Evolutionary conservation across 768 basidiomycete species (phyloP), one percentile per base, ranked within the genome.

Genomic region (Podaxis sp.): DNA sequence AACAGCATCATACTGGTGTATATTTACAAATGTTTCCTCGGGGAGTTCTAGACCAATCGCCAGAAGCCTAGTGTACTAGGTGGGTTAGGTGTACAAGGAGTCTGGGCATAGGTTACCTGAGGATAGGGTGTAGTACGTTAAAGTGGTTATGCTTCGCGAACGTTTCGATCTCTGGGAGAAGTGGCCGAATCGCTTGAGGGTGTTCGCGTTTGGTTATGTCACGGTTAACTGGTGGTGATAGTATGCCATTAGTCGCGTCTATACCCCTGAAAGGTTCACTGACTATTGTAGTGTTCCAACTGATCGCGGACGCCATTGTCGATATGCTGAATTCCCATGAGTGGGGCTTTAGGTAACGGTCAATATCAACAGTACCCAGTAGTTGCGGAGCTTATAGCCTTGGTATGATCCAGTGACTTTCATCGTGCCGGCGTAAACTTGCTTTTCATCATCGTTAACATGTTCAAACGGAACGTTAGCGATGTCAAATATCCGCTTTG

Each of bases 231-330:
- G n/a, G 5, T 26, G 2, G 57, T 49, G 44, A 7, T 46, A n/a
- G 30, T 33, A 33, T 9, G 40, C 19, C 9, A 22, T 13, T n/a
- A 28, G 15, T 26, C 9, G 2, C 1, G 38, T 2, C n/a, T 12
- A 15, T 44, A 6, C 28, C 11, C 17, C 19, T 64, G 22, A 15
- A 24, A 49, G 49, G 9, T 26, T 11, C 2, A 66, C 81, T 61
- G 63, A 89, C 88, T 77, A 65, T 84, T 86, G 67, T 89, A 89
- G 56, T 82, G 76, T 67, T 89, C 87, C 17, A 88, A 66, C 65
- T 88, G 85, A 68, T 90, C 88, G 17, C 72, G 79, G 26, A 89
- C 82, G 5, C 87, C 88, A 11, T 79, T 80, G 44, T 84, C 84
- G 51, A 89, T 82, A 54, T 85, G 83, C 87, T 89, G 58, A n/a